Evolutionary conservation across 1,284 basidiomycete genomes (phyloP).

Genomic region (Naganishia liquefaciens): DNA sequence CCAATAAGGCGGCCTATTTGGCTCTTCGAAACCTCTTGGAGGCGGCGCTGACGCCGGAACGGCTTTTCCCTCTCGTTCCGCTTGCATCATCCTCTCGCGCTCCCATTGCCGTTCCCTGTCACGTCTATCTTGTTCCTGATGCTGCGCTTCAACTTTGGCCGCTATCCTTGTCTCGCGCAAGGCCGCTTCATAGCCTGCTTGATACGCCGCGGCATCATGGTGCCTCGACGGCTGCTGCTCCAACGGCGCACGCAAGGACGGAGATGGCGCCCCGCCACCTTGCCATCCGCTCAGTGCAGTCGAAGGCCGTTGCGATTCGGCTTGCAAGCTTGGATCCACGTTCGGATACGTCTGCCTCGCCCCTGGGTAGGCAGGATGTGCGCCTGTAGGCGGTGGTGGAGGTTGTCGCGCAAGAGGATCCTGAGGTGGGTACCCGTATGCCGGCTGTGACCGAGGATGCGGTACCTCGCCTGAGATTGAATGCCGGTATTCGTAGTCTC

Average conservation of each 20-base stretch:
- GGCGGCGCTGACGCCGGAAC: not conserved
- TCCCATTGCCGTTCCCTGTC: constrained; percentile 22
- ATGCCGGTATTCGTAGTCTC: constrained; percentile 14
- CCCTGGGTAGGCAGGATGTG: not conserved
- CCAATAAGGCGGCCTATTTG: constrained; percentile 8
- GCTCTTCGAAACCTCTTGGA: constrained; percentile 1
- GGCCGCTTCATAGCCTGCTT: constrained; percentile 23
- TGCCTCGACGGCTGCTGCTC: constrained; percentile 4
- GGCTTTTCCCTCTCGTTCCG: constrained; percentile 5
- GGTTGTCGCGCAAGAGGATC: constrained; percentile 9
- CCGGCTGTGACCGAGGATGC: not conserved
- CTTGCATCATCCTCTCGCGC: constrained; percentile 9
- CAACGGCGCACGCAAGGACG: not conserved
- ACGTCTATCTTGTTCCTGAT: constrained; percentile 11
- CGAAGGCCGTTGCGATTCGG: constrained; percentile 8
- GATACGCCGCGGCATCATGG: constrained; percentile 11
- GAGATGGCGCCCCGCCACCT: constrained; percentile 2
- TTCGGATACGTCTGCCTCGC: constrained; percentile 6
- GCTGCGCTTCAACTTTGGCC: constrained; percentile 15
- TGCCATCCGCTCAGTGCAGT: constrained; percentile 25
- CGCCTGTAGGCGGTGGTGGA: not conserved
- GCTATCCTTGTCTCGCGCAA: constrained; percentile 11
- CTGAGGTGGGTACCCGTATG: constrained; percentile 1
- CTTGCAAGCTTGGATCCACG: constrained; percentile 10
- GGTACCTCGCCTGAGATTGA: constrained; percentile 1